Evolutionary conservation across 1,284 basidiomycete species (phyloP).

Genomic region (Agroathelia rolfsii): DNA sequence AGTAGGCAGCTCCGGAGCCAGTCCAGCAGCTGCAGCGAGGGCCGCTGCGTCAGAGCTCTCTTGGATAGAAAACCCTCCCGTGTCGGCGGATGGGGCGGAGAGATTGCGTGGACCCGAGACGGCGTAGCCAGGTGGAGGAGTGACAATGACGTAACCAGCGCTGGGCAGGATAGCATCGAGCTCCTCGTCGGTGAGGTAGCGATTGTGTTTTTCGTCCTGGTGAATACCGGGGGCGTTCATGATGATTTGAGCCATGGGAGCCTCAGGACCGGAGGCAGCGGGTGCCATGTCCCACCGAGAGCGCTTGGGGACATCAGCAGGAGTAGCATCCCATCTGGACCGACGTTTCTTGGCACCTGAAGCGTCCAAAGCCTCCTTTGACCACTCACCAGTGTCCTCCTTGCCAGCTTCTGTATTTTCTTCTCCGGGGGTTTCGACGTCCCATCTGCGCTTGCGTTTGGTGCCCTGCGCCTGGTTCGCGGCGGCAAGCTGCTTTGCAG

Average conservation of each 20-base stretch:
- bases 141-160: slow-evolving; percentile 84
- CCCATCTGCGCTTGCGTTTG: slow-evolving; percentile 85
- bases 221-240: slow-evolving; percentile 79
- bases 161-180: slow-evolving; percentile 85
- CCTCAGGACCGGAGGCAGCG: slow-evolving; percentile 34
- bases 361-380: slow-evolving; percentile 60
- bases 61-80: slow-evolving; percentile 92
- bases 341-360: slow-evolving; percentile 82
- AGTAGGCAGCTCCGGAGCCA: slow-evolving; percentile 92
- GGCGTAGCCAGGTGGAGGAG: slow-evolving; percentile 90
- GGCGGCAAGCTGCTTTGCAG: slow-evolving; percentile 39
- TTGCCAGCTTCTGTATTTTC: slow-evolving; percentile 52
- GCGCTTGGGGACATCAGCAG: slow-evolving; percentile 66
- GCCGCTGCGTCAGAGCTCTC: slow-evolving; percentile 86
- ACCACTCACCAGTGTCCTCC: slow-evolving; percentile 56
- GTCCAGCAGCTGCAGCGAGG: slow-evolving; percentile 79
- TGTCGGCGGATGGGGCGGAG: slow-evolving; percentile 56
- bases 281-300: slow-evolving; percentile 96
- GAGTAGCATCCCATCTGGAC: slow-evolving; percentile 90
- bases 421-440: slow-evolving; percentile 55
- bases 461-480: slow-evolving; percentile 30
- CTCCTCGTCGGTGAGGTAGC: slow-evolving; percentile 93
- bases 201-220: slow-evolving; percentile 90
- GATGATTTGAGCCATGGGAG: slow-evolving; percentile 65
- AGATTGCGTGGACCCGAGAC: slow-evolving; percentile 76